phyloP scores from a whole-genome alignment of 306 rosid genomes.

The Dalbergia cultrata region DNA sequence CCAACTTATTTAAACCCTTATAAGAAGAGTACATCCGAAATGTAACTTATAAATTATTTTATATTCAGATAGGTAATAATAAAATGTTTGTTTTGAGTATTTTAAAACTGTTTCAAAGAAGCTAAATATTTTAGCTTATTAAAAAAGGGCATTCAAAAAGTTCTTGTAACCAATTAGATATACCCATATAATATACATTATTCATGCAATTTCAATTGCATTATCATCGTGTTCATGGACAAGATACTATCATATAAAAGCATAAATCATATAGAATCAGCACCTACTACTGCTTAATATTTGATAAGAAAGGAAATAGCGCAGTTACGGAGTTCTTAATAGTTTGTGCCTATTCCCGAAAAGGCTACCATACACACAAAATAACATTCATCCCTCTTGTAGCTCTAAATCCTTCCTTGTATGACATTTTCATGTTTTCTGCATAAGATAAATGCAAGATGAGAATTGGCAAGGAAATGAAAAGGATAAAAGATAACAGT shows the following conservation, averaged over 20 bases:
- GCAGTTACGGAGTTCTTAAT: neutral
- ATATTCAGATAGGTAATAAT: no score
- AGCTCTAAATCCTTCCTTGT: slow-evolving; percentile 1
- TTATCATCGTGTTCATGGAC: neutral
- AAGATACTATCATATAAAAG: neutral
- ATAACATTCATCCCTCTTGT: slow-evolving; percentile 2
- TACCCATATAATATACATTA: neutral
- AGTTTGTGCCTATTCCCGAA: neutral
- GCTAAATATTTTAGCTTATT: no score
- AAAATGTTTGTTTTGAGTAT: no score
- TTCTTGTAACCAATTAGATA: neutral
- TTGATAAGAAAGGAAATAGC: slow-evolving; percentile 18
- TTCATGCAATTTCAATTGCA: neutral
- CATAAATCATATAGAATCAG: neutral
- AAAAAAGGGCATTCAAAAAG: neutral
- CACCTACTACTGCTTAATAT: slow-evolving; percentile 8
- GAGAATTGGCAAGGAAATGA: neutral
- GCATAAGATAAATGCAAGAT: slow-evolving; percentile 42
- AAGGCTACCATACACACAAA: neutral
- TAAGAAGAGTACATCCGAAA: no score
- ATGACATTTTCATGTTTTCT: slow-evolving; percentile 49
- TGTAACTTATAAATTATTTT: no score
- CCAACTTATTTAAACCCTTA: no score
- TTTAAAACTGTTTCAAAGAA: no score
- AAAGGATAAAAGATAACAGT: neutral